phyloP scores from a whole-genome alignment of 495 filamentous ascomycete species.

The Daldinia concentrica region DNA sequence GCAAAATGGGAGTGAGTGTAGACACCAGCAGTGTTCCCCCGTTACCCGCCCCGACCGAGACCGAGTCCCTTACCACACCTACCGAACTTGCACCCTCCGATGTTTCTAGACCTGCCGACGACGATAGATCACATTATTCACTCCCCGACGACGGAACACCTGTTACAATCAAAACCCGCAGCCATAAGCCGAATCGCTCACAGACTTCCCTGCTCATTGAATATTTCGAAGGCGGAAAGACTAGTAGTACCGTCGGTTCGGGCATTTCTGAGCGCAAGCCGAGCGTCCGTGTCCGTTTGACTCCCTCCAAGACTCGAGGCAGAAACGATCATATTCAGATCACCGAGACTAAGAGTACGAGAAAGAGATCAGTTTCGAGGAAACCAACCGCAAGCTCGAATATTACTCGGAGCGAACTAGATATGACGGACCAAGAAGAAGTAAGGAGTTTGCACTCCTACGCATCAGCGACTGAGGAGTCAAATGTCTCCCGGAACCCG shows the following conservation, averaged over 20 bases:
- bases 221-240: conserved; percentile 92
- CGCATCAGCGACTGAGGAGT: conserved; percentile 80
- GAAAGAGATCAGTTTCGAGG: conserved; percentile 68
- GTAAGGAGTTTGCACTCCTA: conserved; percentile 64
- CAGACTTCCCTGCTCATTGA: conserved; percentile 97
- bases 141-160: conserved; percentile 96
- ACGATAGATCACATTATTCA: conserved; percentile 72
- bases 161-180: conserved; percentile 82
- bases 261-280: conserved; percentile 66
- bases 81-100: conserved; percentile 73
- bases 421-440: conserved; percentile 59
- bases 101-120: conserved; percentile 80
- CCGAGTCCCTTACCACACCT: conserved; percentile 67
- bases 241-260: conserved; percentile 55
- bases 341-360: conserved; percentile 70
- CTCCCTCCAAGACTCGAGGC: conserved; percentile 71
- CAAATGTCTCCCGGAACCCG: conserved; percentile 73
- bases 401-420: conserved; percentile 59
- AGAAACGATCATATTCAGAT: conserved; percentile 81
- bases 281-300: conserved; percentile 94
- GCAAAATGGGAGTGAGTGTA: conserved; percentile 79
- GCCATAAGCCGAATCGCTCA: conserved; percentile 70
- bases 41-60: conserved; percentile 82
- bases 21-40: conserved; percentile 70
- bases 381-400: conserved; percentile 68